Conservation (phyloP, 2,329 filamentous ascomycete species). For the Cercospora zeina region DNA sequence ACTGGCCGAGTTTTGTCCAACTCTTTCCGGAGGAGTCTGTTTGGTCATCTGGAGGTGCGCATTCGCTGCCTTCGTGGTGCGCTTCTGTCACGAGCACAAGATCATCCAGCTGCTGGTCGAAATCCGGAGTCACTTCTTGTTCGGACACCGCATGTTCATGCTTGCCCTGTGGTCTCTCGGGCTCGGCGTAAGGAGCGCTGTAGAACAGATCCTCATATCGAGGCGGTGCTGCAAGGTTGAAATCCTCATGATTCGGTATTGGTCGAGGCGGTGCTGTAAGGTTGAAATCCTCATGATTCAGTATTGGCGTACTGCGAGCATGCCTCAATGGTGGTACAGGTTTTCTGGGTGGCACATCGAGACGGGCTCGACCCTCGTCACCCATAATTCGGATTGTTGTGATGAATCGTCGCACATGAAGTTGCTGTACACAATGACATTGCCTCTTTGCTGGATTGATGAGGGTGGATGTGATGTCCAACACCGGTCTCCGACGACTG, state of each 20-base stretch:
- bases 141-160: background rate
- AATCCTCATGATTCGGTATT: background rate
- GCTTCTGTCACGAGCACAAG: constrained; percentile 7
- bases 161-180: background rate
- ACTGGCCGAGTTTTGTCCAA: constrained; percentile 1
- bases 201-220: constrained; percentile 11
- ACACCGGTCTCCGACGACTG: background rate
- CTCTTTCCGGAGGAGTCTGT: background rate
- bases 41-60: background rate
- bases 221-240: background rate
- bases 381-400: background rate
- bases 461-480: background rate
- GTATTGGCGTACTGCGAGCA: constrained; percentile 12
- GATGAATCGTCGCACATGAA: background rate
- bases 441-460: background rate
- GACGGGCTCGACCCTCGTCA: background rate
- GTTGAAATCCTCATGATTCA: too few species aligned
- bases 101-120: constrained; percentile 14
- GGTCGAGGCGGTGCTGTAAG: background rate
- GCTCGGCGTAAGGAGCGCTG: background rate
- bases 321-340: constrained; percentile 8
- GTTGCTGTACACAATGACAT: background rate
- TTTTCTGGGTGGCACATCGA: background rate
- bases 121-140: background rate
- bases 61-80: background rate